These are phyloP conservation scores for Mesotaenium endlicherianum DNA, from an alignment of 139 green algal species.

Conservation along the genomic window DNA sequence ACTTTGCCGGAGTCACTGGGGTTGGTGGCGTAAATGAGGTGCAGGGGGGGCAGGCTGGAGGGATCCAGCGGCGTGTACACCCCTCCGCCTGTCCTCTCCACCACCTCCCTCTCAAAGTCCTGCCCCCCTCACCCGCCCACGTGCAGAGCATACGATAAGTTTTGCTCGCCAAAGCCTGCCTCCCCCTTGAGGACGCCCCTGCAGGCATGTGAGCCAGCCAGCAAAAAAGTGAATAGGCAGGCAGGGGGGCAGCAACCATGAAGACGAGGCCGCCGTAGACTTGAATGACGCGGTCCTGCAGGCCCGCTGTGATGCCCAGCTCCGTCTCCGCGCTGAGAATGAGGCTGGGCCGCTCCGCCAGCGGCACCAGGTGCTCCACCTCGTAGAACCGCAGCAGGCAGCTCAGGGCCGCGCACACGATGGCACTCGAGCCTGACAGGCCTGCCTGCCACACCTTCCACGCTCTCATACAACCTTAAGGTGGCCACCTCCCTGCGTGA, in stretches of 20 bases:
- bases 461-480: neutral
- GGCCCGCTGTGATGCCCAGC: constrained; percentile 82
- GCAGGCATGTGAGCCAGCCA: too few relatives aligned
- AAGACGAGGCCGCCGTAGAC: constrained; percentile 81
- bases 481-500: too few relatives aligned
- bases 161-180: too few relatives aligned
- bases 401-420: constrained; percentile 73
- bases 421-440: constrained; percentile 82
- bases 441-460: constrained; percentile 66
- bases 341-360: constrained; percentile 62
- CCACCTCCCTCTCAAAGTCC: constrained; percentile 39
- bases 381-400: constrained; percentile 77
- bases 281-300: constrained; percentile 88
- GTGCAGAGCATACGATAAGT: too few relatives aligned
- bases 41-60: constrained; percentile 64
- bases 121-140: neutral
- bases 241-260: constrained; percentile 83
- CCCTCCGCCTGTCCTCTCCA: constrained; percentile 50
- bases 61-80: constrained; percentile 62
- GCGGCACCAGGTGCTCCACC: constrained; percentile 59
- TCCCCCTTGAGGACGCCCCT: too few relatives aligned
- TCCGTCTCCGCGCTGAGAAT: constrained; percentile 73
- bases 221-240: too few relatives aligned
- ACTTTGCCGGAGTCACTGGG: constrained; percentile 75
- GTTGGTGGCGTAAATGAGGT: constrained; percentile 66